Base-by-base conservation (phyloP, 768 basidiomycete genomes). In the Kwoniella bestiolae region DNA sequence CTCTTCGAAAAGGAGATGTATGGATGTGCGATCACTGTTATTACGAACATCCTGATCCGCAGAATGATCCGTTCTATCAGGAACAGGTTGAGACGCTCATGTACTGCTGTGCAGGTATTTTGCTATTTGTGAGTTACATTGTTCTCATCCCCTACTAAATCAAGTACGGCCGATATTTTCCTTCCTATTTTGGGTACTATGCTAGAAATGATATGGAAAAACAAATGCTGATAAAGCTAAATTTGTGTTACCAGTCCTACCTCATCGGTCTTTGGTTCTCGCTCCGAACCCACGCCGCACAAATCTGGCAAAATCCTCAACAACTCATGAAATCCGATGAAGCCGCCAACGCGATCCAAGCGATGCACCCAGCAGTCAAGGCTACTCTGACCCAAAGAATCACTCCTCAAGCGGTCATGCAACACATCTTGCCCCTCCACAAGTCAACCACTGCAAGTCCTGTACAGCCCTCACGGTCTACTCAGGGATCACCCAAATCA, bases 231-330 rank as follows among this genome's bases (percentile, higher is more conserved):
- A 31, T n/a, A n/a, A n/a, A n/a, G n/a, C n/a, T n/a, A n/a, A n/a
- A n/a, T n/a, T n/a, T n/a, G n/a, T n/a, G n/a, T n/a, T n/a, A n/a
- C n/a, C n/a, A 97, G 94, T 97, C 96, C 1, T 99, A 99, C 81
- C 86, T 97, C 50, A 87, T 98, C 65, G 96, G 96, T 35, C 85
- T 98, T 0, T 98, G 96, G 96, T 99, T 99, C 84, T 97, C 96
- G 41, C 87, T 99, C 18, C 89, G 92, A 51, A 99, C 96, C 1
- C 96, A 99, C 78, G 96, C 96, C 6, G 89, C 90, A 14, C 96
- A 98, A 79, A 99, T 99, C 72, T 99, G 96, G 96, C 94, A 98
- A 79, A 97, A 98, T 78, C 94, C 94, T 2, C 93, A 82, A 67
- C 79, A 79, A 35, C 69, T 81, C 9, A 78, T 82, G 72, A 80